Base-by-base conservation (phyloP, 2,329 filamentous ascomycete species). In the Ceratocystis diversiconidia region DNA sequence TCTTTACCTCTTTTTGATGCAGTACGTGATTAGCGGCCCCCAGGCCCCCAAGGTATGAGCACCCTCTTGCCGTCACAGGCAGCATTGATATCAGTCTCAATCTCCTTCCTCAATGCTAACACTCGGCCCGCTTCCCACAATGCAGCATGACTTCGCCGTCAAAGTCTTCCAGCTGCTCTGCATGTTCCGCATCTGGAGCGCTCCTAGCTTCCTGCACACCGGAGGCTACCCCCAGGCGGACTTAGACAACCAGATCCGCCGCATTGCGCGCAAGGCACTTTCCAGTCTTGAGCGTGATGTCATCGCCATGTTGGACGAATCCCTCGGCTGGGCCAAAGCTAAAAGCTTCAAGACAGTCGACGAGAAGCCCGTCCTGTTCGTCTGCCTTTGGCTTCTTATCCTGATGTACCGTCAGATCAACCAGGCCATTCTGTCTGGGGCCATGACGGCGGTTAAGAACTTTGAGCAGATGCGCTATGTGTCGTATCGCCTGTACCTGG, bases 141-240 rank as follows among this genome's bases (percentile, higher is more conserved):
- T 46, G 61, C 52, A 79, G 77, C 73, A 76, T 68, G 72, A 74
- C 32, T 73, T 80, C 32, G 74, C 79, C 17, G 72, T 70, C 59
- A 76, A 76, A 67, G 76, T 80, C 46, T 76, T 79, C 67, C 73
- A 73, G 62, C 75, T 81, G 73, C 77, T 77, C 68, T 79, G 77
- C 71, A 77, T 80, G 73, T 80, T 79, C 71, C 76, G 73, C 67
- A 79, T 81, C 68, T 80, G 76, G 78, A 76, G 75, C 66, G 75
- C 76, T 19, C 71, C 73, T 5, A 73, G 72, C 0, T 79, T 80
- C 67, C 75, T 73, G 69, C 79, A 75, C 69, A 72, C 73, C 25
- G 74, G 75, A 65, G 63, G 61, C 30, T 15, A 62, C n/a, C 61
- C 44, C 19, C 63, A 67, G 44, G 57, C 63, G 10, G 48, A 60